A percentile compares a stretch with the other conserved stretches of the same genome.
These are phyloP conservation scores for Paramecium bursaria DNA, from an alignment of 73 alveolate species.

Conservation along the genomic window DNA sequence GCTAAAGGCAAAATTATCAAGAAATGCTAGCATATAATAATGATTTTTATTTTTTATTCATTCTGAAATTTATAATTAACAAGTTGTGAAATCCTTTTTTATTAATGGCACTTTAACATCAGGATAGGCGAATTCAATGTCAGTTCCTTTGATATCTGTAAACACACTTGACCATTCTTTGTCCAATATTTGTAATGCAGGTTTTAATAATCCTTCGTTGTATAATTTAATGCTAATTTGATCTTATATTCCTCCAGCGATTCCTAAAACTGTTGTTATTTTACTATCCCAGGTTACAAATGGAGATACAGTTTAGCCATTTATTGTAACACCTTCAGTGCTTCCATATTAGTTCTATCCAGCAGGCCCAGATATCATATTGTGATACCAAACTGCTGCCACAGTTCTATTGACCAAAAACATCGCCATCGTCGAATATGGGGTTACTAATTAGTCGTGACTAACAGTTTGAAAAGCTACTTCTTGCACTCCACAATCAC, in stretches of 20 bases:
- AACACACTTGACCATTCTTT: neutral
- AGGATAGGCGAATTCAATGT: slow-evolving; percentile 66
- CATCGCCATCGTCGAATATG: slow-evolving; percentile 72
- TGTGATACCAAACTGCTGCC: slow-evolving; percentile 72
- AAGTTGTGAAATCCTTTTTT: slow-evolving; percentile 68
- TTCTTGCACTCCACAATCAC: slow-evolving; percentile 71
- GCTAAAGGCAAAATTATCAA: no score
- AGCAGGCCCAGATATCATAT: slow-evolving; percentile 74
- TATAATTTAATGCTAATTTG: no score
- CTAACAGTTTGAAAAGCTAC: slow-evolving; percentile 53
- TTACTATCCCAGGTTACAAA: slow-evolving; percentile 73
- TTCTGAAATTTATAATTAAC: no score
- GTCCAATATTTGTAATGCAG: no score
- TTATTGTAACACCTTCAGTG: slow-evolving; percentile 61
- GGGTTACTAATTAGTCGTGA: slow-evolving; percentile 61
- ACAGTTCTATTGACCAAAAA: slow-evolving; percentile 62
- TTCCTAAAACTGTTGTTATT: slow-evolving; percentile 69
- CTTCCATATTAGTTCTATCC: slow-evolving; percentile 67
- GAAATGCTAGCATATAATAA: no score
- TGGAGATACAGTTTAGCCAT: slow-evolving; percentile 72
- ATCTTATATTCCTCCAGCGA: neutral
- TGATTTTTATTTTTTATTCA: no score
- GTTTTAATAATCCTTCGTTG: neutral
- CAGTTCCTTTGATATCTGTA: neutral
- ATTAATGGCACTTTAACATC: slow-evolving; percentile 34